Evolutionary conservation across 495 filamentous ascomycete genomes (phyloP).

Genomic region (Talaromyces nanjingensis): DNA sequence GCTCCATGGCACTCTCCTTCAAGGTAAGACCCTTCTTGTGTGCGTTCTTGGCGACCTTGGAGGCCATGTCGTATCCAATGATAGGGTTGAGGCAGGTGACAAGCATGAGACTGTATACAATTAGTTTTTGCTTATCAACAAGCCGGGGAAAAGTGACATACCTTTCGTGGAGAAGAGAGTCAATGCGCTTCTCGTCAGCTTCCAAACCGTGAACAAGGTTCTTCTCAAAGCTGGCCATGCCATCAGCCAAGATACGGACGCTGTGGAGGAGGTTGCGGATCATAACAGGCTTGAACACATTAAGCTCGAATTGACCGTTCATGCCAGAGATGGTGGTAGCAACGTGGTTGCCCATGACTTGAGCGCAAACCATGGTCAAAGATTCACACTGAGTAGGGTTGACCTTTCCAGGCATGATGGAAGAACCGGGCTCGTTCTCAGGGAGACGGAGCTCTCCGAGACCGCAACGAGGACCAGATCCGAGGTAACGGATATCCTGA

Average conservation of each 20-base stretch:
- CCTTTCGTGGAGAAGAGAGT: slow-evolving; percentile 80
- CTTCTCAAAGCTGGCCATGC: slow-evolving; percentile 90
- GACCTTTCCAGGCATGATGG: slow-evolving; percentile 99
- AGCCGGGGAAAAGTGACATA: too few species aligned
- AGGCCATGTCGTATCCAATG: slow-evolving; percentile 97
- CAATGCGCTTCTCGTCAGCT: slow-evolving; percentile 89
- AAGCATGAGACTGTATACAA: slow-evolving; percentile 74
- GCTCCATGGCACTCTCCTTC: slow-evolving; percentile 89
- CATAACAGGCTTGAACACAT: slow-evolving; percentile 96
- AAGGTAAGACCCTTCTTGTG: slow-evolving; percentile 96
- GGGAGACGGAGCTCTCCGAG: slow-evolving; percentile 87
- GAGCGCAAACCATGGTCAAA: slow-evolving; percentile 93
- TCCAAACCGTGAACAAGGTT: slow-evolving; percentile 83
- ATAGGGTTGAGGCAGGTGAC: slow-evolving; percentile 98
- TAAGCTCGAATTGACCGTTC: slow-evolving; percentile 97
- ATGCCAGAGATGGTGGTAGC: slow-evolving; percentile 88
- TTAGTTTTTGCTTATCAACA: too few species aligned
- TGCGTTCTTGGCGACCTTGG: slow-evolving; percentile 97
- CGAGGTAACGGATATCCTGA: slow-evolving; percentile 94
- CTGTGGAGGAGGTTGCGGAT: slow-evolving; percentile 94
- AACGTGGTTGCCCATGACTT: slow-evolving; percentile 96
- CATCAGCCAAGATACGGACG: slow-evolving; percentile 75
- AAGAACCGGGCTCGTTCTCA: slow-evolving; percentile 95
- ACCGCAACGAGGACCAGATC: slow-evolving; percentile 91
- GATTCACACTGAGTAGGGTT: slow-evolving; percentile 99